These are phyloP conservation scores for Cynanchum wilfordii DNA, from an alignment of 257 asterid species.

Conservation along the genomic window DNA sequence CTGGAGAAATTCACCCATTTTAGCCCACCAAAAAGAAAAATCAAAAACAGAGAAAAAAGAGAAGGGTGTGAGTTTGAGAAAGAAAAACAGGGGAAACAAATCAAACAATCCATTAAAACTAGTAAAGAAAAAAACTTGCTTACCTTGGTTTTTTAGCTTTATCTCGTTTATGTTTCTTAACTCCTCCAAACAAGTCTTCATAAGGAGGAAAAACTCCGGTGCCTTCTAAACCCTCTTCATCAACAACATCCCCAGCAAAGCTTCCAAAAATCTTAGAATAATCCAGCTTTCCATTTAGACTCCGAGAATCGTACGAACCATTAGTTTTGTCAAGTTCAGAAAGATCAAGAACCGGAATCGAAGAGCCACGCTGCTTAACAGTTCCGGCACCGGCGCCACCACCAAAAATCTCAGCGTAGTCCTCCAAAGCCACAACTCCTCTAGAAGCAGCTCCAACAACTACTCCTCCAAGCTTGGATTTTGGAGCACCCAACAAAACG, in stretches of 20 bases:
- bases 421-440: slow-evolving; percentile 28
- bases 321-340: slow-evolving; percentile 39
- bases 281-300: slow-evolving; percentile 40
- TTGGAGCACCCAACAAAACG: slow-evolving; percentile 36
- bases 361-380: slow-evolving; percentile 36
- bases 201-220: slow-evolving; percentile 30
- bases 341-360: slow-evolving; percentile 84
- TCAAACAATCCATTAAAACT: neutral
- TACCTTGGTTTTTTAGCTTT: slow-evolving; percentile 22
- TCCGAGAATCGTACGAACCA: slow-evolving; percentile 35
- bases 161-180: slow-evolving; percentile 16
- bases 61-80: neutral
- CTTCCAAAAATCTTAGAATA: slow-evolving; percentile 74
- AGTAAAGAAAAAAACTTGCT: neutral
- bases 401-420: slow-evolving; percentile 70
- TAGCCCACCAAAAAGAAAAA: neutral
- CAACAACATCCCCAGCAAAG: slow-evolving; percentile 13
- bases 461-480: slow-evolving; percentile 25
- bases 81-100: neutral
- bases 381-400: slow-evolving; percentile 27
- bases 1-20: neutral
- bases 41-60: neutral
- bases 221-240: slow-evolving; percentile 37
- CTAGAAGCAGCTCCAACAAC: slow-evolving; percentile 19
- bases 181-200: slow-evolving; percentile 45